Evolutionary conservation across 345 rosid species (phyloP).

Genomic region (Rhizophora apiculata): DNA sequence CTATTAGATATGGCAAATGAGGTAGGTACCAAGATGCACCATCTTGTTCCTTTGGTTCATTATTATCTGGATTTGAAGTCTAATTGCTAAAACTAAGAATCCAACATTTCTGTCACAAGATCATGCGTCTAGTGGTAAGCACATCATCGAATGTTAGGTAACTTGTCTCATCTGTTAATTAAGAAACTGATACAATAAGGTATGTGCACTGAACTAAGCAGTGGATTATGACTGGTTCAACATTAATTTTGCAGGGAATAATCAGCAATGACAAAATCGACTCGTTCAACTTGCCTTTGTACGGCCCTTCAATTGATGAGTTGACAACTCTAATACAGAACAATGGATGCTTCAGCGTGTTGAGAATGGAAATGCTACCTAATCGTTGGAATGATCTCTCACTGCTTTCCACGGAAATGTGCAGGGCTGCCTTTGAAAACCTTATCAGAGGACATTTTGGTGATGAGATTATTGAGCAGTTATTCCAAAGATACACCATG

Average conservation of each 20-base stretch:
- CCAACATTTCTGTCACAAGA: no score
- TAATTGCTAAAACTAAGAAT: no score
- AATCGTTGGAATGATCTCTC: no score
- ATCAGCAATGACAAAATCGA: not conserved
- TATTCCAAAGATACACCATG: not conserved
- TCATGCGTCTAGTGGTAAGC: no score
- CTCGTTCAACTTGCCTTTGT: not conserved
- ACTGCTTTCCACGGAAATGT: not conserved
- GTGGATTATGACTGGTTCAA: no score
- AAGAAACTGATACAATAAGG: no score
- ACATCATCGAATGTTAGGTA: no score
- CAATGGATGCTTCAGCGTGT: not conserved
- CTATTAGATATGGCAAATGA: conserved; percentile 17
- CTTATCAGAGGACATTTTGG: not conserved
- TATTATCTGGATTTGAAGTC: no score
- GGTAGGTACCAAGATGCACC: not conserved
- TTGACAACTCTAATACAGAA: not conserved
- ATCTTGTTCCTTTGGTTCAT: no score
- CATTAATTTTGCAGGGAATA: not conserved
- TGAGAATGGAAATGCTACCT: not conserved
- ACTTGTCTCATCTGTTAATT: no score
- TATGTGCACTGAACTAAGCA: no score
- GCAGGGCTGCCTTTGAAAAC: conserved; percentile 6
- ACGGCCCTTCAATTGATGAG: conserved; percentile 14
- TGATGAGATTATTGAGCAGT: not conserved